Percentiles rank a stretch among this genome's conserved stretches.
Conservation (phyloP, 208 protist genomes). For the Endotrypanum monterogeii region DNA sequence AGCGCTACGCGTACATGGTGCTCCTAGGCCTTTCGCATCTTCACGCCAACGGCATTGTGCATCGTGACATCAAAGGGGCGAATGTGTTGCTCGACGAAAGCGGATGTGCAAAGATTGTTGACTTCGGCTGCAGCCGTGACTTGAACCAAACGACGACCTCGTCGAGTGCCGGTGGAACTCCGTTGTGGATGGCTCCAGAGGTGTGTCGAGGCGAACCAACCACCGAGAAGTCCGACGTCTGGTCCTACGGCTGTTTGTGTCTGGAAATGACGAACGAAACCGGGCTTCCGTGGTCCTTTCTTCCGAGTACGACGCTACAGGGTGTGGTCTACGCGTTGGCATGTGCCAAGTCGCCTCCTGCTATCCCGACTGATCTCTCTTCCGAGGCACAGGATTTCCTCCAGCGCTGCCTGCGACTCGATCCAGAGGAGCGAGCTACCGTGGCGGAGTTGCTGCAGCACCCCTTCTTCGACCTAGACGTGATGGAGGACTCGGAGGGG, state of each 20-base stretch:
- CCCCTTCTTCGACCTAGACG: constrained; percentile 69
- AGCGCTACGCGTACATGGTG: constrained; percentile 78
- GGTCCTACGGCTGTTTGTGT: constrained; percentile 80
- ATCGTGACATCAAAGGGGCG: constrained; percentile 91
- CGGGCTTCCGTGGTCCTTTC: constrained; percentile 69
- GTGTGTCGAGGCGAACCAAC: constrained; percentile 73
- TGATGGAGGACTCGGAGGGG: constrained; percentile 42
- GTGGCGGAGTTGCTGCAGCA: constrained; percentile 73
- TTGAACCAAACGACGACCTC: constrained; percentile 50
- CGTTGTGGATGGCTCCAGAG: constrained; percentile 86
- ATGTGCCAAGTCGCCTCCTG: constrained; percentile 51
- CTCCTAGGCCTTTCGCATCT: constrained; percentile 74
- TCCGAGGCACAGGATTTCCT: constrained; percentile 70
- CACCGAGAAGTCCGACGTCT: constrained; percentile 79
- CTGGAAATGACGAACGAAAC: constrained; percentile 82
- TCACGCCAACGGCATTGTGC: constrained; percentile 80
- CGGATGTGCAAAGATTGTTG: constrained; percentile 90
- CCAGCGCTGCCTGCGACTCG: constrained; percentile 47
- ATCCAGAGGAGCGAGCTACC: constrained; percentile 63
- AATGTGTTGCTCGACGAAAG: constrained; percentile 90
- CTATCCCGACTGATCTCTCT: constrained; percentile 62
- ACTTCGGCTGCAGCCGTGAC: constrained; percentile 92
- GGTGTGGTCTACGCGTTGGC: constrained; percentile 70
- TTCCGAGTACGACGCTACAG: constrained; percentile 50
- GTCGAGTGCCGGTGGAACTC: constrained; percentile 58